Evolutionary conservation across 2,329 filamentous ascomycete species (phyloP), one percentile per base, ranked within the genome.

Genomic region (Arthroderma sp.): DNA sequence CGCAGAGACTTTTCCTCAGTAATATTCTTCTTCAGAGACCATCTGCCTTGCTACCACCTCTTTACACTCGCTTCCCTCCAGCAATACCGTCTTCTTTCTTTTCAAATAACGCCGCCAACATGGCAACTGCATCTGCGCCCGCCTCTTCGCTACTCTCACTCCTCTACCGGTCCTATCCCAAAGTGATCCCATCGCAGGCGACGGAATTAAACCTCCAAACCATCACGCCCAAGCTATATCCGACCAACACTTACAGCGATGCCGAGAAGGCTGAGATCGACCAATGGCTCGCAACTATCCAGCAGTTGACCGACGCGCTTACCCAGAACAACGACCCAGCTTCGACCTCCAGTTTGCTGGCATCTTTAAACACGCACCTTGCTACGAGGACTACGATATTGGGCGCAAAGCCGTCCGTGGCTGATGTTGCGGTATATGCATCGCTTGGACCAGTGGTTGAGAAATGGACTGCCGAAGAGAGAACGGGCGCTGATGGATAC

Each of bases 321-420:
- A 48, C 44, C 38, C 60, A 61, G 45, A 70, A 75, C 47, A 75
- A 82, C 49, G 76, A 83, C 50, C 66, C 71, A 42, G 62, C 67
- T 9, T 74, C 76, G 50, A 63, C 70, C 7, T 65, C 76, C 29
- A 73, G 78, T 51, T 81, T 87, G 49, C 76, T 95, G 51, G 77
- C 81, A 47, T 77, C 80, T 45, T 77, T 96, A 56, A 94, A 96
- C 72, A 74, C 77, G 47, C 86, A 94, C 68, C 80, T 96, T 50
- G 81, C 85, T 47, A 84, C 82, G 53, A 85, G 86, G 54, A 93
- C 88, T 48, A 95, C 88, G 36, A 71, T 95, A 34, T 80, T 96
- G 49, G 89, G 89, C 56, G 75, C 75, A 62, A 95, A 95, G 72
- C 86, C 88, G 43, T 93, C 85, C 55, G 77, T 83, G 61, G 88